These are phyloP conservation scores for Mycena indigotica DNA, from an alignment of 768 basidiomycete genomes.

Conservation along the genomic window DNA sequence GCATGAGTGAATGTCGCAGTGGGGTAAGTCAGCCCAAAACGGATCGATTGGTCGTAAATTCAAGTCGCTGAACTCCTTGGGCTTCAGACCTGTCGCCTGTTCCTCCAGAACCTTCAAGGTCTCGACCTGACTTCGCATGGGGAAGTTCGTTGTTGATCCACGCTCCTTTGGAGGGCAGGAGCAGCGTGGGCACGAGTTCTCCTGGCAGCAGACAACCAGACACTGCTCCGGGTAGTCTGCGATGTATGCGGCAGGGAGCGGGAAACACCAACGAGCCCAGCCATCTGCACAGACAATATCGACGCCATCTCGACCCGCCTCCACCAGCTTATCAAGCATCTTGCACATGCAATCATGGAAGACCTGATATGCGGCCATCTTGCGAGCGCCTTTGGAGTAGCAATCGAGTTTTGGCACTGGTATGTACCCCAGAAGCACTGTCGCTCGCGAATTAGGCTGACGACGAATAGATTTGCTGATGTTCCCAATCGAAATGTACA, in stretches of 20 bases:
- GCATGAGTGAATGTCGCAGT: slow-evolving; percentile 33
- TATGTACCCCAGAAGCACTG: slow-evolving; percentile 36
- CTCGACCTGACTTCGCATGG: neutral
- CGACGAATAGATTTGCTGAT: slow-evolving; percentile 27
- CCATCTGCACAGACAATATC: slow-evolving; percentile 37
- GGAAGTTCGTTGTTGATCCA: slow-evolving; percentile 2
- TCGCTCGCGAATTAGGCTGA: slow-evolving; percentile 28
- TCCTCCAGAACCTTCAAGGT: neutral
- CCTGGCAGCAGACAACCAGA: slow-evolving; percentile 20
- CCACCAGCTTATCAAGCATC: slow-evolving; percentile 23
- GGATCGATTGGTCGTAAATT: slow-evolving; percentile 15
- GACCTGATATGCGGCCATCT: slow-evolving; percentile 26
- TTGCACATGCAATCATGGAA: slow-evolving; percentile 35
- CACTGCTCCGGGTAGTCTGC: slow-evolving; percentile 36
- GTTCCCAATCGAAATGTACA: slow-evolving; percentile 35
- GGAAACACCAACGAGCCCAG: slow-evolving; percentile 23
- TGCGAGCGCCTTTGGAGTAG: slow-evolving; percentile 18
- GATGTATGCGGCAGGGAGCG: slow-evolving; percentile 30
- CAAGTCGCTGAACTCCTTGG: neutral
- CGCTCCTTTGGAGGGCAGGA: slow-evolving; percentile 11
- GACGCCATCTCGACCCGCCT: slow-evolving; percentile 28
- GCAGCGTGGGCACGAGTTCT: slow-evolving; percentile 11
- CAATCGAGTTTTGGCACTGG: slow-evolving; percentile 35
- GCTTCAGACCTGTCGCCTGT: neutral
- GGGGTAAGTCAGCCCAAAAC: slow-evolving; percentile 37